These are phyloP conservation scores for Aspergillus puulaauensis DNA, from an alignment of 2,329 filamentous ascomycete species.

Conservation along the genomic window DNA sequence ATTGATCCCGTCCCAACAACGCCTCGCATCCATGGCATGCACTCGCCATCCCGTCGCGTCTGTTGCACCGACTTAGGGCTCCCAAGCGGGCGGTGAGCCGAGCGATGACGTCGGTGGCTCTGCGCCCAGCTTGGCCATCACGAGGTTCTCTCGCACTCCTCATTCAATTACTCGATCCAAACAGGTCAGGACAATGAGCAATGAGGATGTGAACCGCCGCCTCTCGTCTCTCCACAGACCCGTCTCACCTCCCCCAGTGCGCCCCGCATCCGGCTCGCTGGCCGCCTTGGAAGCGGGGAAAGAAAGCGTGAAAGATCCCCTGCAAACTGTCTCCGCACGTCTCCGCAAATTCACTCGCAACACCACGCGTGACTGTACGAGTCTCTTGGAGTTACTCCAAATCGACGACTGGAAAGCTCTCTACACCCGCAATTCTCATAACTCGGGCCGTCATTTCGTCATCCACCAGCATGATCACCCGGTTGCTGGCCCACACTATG, in stretches of 20 bases:
- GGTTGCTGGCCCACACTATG: slow-evolving; percentile 66
- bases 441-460: slow-evolving; percentile 60
- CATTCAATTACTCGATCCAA: not conserved
- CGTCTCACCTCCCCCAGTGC: slow-evolving; percentile 4
- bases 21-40: too few species aligned
- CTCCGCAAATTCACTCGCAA: slow-evolving; percentile 30
- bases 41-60: too few species aligned
- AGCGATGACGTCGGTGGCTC: not conserved
- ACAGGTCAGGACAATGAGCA: not conserved
- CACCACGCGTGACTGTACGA: slow-evolving; percentile 5
- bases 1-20: not conserved
- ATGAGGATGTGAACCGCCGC: not conserved
- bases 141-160: not conserved
- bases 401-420: slow-evolving; percentile 42
- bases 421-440: slow-evolving; percentile 49
- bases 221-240: not conserved
- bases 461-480: slow-evolving; percentile 74
- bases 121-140: not conserved
- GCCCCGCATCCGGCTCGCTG: slow-evolving; percentile 8
- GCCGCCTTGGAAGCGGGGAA: slow-evolving; percentile 55
- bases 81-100: too few species aligned
- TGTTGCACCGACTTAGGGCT: not conserved
- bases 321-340: slow-evolving; percentile 48
- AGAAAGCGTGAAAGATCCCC: slow-evolving; percentile 48
- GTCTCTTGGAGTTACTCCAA: not conserved